Percentiles rank a stretch among this genome's conserved stretches.
Evolutionary conservation across 257 asterid species (phyloP).

Genomic region (Solanum arcanum): DNA sequence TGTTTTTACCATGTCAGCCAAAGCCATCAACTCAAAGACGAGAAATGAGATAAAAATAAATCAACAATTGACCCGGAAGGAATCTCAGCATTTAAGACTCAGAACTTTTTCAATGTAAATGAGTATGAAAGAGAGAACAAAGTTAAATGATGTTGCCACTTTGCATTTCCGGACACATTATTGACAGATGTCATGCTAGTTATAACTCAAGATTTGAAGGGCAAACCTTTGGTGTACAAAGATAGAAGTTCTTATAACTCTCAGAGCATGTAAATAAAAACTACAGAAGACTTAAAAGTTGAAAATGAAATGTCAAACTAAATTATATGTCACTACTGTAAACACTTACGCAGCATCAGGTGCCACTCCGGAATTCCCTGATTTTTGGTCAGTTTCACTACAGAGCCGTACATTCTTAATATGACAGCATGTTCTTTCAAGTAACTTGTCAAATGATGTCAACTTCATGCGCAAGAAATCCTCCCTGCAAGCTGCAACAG

Average conservation of each 20-base stretch:
- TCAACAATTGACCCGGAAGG: neutral
- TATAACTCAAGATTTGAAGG: neutral
- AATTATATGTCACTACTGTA: neutral
- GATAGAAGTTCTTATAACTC: neutral
- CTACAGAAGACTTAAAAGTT: neutral
- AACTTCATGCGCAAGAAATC: constrained; percentile 81
- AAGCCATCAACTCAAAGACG: neutral
- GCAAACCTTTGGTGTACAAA: neutral
- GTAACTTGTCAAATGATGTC: constrained; percentile 81
- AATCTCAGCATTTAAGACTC: neutral
- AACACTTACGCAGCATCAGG: constrained; percentile 97
- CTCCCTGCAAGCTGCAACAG: constrained; percentile 83
- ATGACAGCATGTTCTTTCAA: constrained; percentile 79
- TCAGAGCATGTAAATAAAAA: neutral
- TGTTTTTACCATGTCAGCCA: neutral
- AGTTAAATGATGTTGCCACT: neutral
- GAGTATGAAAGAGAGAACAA: neutral
- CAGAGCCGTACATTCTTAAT: constrained; percentile 83
- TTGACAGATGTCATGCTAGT: neutral
- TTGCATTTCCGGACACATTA: neutral
- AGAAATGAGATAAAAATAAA: neutral
- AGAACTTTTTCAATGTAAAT: neutral
- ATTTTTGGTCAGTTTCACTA: constrained; percentile 68
- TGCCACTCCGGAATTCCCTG: constrained; percentile 88
- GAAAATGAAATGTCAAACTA: neutral